phyloP scores from a whole-genome alignment of 164 flowering plant genomes.

The Vitis labrusca region DNA sequence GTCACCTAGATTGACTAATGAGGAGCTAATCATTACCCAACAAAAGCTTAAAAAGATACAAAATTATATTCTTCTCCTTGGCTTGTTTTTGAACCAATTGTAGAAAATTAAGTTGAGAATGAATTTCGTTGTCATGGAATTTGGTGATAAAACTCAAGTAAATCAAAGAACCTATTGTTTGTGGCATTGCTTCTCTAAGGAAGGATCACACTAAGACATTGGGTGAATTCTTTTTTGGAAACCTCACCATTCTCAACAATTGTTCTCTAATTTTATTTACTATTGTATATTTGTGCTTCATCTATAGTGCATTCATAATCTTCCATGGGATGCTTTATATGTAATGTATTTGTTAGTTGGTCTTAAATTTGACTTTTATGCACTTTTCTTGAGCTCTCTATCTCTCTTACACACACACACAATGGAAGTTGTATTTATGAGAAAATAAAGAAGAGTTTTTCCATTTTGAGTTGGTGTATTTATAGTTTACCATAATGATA shows the following conservation, averaged over 20 bases:
- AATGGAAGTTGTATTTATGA: not conserved
- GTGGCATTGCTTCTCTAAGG: slow-evolving; percentile 85
- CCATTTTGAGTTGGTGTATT: too few relatives aligned
- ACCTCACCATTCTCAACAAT: not conserved
- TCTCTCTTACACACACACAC: not conserved
- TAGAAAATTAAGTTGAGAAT: not conserved
- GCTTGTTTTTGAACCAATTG: not conserved
- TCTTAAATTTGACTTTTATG: not conserved
- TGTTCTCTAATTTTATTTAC: not conserved
- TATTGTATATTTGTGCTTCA: too few relatives aligned
- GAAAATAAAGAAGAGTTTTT: too few relatives aligned
- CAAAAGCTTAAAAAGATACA: not conserved
- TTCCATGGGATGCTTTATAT: too few relatives aligned
- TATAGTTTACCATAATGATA: not conserved
- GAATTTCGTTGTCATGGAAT: not conserved
- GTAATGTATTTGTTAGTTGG: too few relatives aligned
- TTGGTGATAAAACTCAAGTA: slow-evolving; percentile 28
- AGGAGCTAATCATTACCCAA: too few relatives aligned
- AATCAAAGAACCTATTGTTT: slow-evolving; percentile 79
- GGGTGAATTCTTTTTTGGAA: slow-evolving; percentile 36
- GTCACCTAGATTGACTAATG: not conserved
- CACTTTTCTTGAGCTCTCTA: too few relatives aligned
- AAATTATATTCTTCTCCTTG: not conserved
- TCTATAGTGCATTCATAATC: too few relatives aligned
- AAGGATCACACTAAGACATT: slow-evolving; percentile 80